Evolutionary conservation across 257 asterid species (phyloP).

Genomic region (Dorcoceras hygrometricum): DNA sequence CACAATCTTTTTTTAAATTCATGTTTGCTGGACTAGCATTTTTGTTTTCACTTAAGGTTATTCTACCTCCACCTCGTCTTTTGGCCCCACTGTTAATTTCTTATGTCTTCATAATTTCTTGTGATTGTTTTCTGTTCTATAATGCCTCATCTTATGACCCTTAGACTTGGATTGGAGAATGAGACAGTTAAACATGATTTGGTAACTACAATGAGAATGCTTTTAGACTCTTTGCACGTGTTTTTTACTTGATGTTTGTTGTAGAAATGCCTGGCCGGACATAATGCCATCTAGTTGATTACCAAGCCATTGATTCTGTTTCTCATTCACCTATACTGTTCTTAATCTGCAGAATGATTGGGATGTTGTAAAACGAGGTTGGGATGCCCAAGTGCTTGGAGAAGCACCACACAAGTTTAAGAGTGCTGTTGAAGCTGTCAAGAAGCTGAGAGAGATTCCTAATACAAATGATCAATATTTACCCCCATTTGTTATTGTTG

Average conservation of each 20-base stretch:
- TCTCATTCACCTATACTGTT: constrained; percentile 8
- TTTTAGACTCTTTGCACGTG: no score
- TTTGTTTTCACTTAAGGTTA: background rate
- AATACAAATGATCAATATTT: constrained; percentile 66
- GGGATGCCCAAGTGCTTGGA: constrained; percentile 99
- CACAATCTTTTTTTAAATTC: background rate
- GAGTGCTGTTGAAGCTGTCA: constrained; percentile 74
- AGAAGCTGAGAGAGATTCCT: constrained; percentile 77
- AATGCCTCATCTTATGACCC: background rate
- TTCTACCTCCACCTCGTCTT: background rate
- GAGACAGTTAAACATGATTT: background rate
- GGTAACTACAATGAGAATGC: no score
- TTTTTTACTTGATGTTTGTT: background rate
- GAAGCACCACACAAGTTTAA: constrained; percentile 90
- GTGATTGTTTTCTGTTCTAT: background rate
- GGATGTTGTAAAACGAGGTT: constrained; percentile 89
- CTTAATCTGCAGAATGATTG: constrained; percentile 66
- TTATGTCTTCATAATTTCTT: no score
- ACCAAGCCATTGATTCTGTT: constrained; percentile 14
- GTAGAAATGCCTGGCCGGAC: background rate
- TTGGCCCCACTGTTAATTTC: background rate
- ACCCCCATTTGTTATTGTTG: constrained; percentile 92
- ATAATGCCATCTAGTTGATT: background rate
- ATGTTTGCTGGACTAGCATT: background rate
- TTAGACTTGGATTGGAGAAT: background rate